Percentiles rank a stretch among this genome's conserved stretches.
Conservation (phyloP, 1,284 basidiomycete species). For the Papiliotrema laurentii region DNA sequence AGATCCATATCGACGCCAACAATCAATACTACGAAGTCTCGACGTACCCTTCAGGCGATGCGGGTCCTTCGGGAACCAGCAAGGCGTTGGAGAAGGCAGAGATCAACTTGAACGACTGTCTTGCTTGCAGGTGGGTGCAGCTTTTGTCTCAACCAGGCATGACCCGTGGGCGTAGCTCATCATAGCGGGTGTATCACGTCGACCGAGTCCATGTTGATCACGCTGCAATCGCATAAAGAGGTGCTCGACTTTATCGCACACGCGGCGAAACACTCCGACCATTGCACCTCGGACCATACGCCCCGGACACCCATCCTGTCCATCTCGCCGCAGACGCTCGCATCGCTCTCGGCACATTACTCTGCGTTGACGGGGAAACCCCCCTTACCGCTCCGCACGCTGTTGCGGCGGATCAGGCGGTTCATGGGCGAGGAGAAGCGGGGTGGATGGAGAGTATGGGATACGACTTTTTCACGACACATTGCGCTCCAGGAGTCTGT, state of each 20-base stretch:
- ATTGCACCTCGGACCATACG: constrained; percentile 30
- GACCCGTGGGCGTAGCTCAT: background rate
- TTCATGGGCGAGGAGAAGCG: constrained; percentile 50
- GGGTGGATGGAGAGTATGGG: constrained; percentile 62
- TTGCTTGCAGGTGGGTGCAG: constrained; percentile 50
- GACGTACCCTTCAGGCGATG: constrained; percentile 25
- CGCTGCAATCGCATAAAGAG: constrained; percentile 92
- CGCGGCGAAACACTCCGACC: constrained; percentile 47
- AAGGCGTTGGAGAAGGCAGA: constrained; percentile 80
- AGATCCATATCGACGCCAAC: constrained; percentile 73
- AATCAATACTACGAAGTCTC: constrained; percentile 49
- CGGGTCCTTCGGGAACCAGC: constrained; percentile 27
- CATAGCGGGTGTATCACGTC: constrained; percentile 93
- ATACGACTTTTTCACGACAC: constrained; percentile 92
- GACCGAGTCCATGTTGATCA: constrained; percentile 94
- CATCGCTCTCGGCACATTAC: constrained; percentile 76
- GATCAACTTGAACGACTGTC: constrained; percentile 91
- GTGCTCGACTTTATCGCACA: constrained; percentile 68
- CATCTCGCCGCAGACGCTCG: constrained; percentile 86
- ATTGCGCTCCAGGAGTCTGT: constrained; percentile 76
- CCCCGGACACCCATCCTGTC: constrained; percentile 68
- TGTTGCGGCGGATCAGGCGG: constrained; percentile 63
- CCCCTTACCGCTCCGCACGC: constrained; percentile 54
- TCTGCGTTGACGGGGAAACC: constrained; percentile 28
- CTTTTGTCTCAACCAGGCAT: background rate